Evolutionary conservation across 352 stramenopile species (phyloP).

Genomic region (Detonula confervacea): DNA sequence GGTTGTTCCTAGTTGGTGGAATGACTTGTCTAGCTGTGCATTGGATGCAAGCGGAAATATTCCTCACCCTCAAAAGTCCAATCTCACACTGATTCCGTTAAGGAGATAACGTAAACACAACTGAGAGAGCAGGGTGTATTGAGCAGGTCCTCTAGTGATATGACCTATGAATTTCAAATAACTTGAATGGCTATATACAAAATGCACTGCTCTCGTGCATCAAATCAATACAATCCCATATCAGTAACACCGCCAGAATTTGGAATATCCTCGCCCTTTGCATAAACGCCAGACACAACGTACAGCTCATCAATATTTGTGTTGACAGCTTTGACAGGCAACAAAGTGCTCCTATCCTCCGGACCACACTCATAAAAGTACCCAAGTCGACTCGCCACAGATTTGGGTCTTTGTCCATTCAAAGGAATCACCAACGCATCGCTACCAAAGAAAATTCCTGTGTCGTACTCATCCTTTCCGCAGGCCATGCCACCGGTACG

Average conservation of each 20-base stretch:
- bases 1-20: too few relatives aligned
- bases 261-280: constrained; percentile 50
- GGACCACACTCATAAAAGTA: constrained; percentile 59
- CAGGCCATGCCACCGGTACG: constrained; percentile 58
- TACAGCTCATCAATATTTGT: constrained; percentile 47
- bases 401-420: constrained; percentile 1
- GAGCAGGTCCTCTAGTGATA: too few relatives aligned
- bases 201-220: too few relatives aligned
- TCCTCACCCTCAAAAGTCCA: constrained; percentile 28
- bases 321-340: constrained; percentile 22
- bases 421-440: constrained; percentile 66
- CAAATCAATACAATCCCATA: too few relatives aligned
- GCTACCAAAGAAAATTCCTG: constrained; percentile 62
- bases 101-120: too few relatives aligned
- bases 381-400: constrained; percentile 41
- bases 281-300: constrained; percentile 56
- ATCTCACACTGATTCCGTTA: too few relatives aligned
- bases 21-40: too few relatives aligned
- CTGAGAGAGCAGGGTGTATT: too few relatives aligned
- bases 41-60: too few relatives aligned
- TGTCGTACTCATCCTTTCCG: constrained; percentile 51
- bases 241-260: constrained; percentile 61
- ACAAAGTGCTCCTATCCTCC: constrained; percentile 39
- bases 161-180: too few relatives aligned
- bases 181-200: too few relatives aligned